A percentile compares a stretch with the other conserved stretches of the same genome.
Evolutionary conservation across 352 stramenopile genomes (phyloP).

Genomic region (Phytophthora chlamydospora): DNA sequence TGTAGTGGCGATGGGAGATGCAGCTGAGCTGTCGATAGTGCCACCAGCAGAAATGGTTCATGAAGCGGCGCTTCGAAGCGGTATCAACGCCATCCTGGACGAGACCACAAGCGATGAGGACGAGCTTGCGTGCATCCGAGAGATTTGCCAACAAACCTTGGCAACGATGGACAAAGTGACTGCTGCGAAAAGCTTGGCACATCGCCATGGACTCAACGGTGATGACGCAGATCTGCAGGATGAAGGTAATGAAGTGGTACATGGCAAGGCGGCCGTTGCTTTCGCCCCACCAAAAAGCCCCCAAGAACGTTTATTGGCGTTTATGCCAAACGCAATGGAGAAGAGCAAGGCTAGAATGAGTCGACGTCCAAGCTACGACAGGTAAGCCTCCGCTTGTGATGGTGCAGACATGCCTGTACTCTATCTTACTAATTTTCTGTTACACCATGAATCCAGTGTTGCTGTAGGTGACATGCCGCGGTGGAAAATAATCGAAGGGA

Average conservation of each 20-base stretch:
- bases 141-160: slow-evolving; percentile 71
- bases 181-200: slow-evolving; percentile 10
- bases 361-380: slow-evolving; percentile 42
- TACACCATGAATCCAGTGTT: slow-evolving; percentile 4
- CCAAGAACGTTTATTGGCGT: slow-evolving; percentile 52
- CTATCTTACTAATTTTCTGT: background rate
- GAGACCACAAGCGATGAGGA: slow-evolving; percentile 54
- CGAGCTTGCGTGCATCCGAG: slow-evolving; percentile 56
- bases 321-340: slow-evolving; percentile 53
- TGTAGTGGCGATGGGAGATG: background rate
- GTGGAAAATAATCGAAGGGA: slow-evolving; percentile 56
- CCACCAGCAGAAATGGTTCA: slow-evolving; percentile 27
- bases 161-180: slow-evolving; percentile 24
- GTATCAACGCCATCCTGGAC: slow-evolving; percentile 57
- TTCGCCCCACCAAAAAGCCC: slow-evolving; percentile 54
- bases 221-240: background rate
- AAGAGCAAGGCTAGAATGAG: slow-evolving; percentile 51
- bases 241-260: slow-evolving; percentile 5
- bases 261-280: slow-evolving; percentile 1
- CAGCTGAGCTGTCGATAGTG: background rate
- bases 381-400: slow-evolving; percentile 17
- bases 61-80: slow-evolving; percentile 47
- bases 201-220: slow-evolving; percentile 11
- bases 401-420: background rate
- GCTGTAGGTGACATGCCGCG: slow-evolving; percentile 23